Evolutionary conservation across 306 rosid species (phyloP).

Genomic region (Corylus heterophylla): DNA sequence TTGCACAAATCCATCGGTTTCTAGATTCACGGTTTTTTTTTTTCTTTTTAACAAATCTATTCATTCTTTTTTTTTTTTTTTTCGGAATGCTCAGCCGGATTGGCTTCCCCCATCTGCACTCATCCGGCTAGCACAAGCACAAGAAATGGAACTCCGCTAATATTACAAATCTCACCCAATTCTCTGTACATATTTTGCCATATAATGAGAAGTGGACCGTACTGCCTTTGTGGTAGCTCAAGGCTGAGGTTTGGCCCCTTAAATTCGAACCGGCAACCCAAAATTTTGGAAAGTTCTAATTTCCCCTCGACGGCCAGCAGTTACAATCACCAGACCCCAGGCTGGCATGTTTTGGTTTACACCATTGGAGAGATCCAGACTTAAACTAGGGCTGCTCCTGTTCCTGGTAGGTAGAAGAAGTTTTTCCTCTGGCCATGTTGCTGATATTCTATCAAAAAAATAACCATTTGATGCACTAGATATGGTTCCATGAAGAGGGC

Average conservation of each 20-base stretch:
- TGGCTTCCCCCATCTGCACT: slow-evolving; percentile 36
- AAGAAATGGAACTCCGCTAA: slow-evolving; percentile 67
- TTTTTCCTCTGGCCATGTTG: slow-evolving; percentile 96
- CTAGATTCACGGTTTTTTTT: slow-evolving; percentile 51
- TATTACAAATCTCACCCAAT: slow-evolving; percentile 75
- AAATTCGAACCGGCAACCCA: slow-evolving; percentile 83
- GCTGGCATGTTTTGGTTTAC: slow-evolving; percentile 62
- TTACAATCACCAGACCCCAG: slow-evolving; percentile 97
- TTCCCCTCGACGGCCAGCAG: slow-evolving; percentile 92
- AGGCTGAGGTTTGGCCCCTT: slow-evolving; percentile 31
- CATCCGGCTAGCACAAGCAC: slow-evolving; percentile 61
- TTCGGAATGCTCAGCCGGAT: slow-evolving; percentile 44
- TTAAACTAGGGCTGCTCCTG: slow-evolving; percentile 72
- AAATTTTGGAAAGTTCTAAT: slow-evolving; percentile 93
- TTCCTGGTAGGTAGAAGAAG: slow-evolving; percentile 58
- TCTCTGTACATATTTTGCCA: slow-evolving; percentile 77
- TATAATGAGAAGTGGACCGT: slow-evolving; percentile 36
- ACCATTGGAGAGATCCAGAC: slow-evolving; percentile 61
- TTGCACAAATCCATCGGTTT: slow-evolving; percentile 58
- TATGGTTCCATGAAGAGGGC: slow-evolving; percentile 82
- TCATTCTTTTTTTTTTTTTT: slow-evolving; percentile 31
- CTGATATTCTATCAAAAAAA: slow-evolving; percentile 88
- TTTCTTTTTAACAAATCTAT: slow-evolving; percentile 41
- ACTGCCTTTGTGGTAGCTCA: slow-evolving; percentile 34
- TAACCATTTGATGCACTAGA: slow-evolving; percentile 78